Evolutionary conservation across 2,329 filamentous ascomycete species (phyloP).

Genomic region (Colletotrichum acutatum): DNA sequence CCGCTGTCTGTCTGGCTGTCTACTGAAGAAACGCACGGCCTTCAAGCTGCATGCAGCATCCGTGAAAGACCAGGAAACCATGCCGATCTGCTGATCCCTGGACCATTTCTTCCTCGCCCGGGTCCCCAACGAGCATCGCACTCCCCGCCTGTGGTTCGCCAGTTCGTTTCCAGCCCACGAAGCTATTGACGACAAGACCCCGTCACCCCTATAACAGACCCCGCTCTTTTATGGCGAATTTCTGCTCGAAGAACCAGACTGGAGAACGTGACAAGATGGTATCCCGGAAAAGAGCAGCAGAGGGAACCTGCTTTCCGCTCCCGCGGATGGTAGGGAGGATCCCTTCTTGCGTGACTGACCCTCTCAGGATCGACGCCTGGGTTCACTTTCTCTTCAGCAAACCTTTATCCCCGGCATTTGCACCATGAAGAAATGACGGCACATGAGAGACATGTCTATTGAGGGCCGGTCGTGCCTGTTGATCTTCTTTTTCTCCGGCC

Average conservation of each 20-base stretch:
- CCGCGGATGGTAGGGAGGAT: conserved; percentile 5
- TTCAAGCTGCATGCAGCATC: not conserved
- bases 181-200: not conserved
- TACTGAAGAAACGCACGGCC: conserved; percentile 6
- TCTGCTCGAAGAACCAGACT: not conserved
- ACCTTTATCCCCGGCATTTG: not conserved
- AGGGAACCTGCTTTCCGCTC: not conserved
- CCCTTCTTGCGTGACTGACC: conserved; percentile 13
- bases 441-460: not conserved
- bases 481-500: conserved; percentile 7
- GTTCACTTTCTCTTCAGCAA: not conserved
- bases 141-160: conserved; percentile 7
- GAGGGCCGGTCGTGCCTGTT: conserved; percentile 8
- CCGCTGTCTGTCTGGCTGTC: not conserved
- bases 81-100: conserved; percentile 16
- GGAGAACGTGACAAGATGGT: not conserved
- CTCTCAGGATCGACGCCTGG: conserved; percentile 2
- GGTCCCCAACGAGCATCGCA: not conserved
- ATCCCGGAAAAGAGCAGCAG: not conserved
- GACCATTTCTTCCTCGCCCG: not conserved
- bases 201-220: not conserved
- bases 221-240: conserved; percentile 5
- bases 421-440: conserved; percentile 1
- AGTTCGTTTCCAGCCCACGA: not conserved
- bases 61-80: not conserved